A percentile compares a stretch with the other conserved stretches of the same genome.
These are phyloP conservation scores for Blastobotrys americana DNA, from an alignment of 805 yeast species.

Conservation along the genomic window DNA sequence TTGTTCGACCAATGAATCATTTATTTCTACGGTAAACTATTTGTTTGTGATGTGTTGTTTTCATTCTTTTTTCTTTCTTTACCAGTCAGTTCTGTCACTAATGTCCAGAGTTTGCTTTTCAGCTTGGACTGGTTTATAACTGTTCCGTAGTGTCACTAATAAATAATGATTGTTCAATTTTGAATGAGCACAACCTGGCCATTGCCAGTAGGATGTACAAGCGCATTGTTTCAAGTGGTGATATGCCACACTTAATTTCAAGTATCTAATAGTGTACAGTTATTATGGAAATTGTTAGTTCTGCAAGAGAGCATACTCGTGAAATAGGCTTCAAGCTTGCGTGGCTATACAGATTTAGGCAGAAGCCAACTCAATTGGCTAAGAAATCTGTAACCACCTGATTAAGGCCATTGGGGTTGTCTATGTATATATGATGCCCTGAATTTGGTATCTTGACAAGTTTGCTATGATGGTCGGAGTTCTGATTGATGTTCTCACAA, in stretches of 20 bases:
- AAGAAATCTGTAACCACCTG: conserved; percentile 12
- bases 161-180: neutral
- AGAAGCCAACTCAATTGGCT: conserved; percentile 1
- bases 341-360: neutral
- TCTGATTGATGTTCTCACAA: conserved; percentile 20
- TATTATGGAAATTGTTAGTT: neutral
- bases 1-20: neutral
- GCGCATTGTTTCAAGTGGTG: no score
- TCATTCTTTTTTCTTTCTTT: no score
- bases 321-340: neutral
- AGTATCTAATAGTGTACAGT: neutral
- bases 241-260: neutral
- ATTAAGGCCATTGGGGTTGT: conserved; percentile 51
- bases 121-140: no score
- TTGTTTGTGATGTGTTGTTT: no score
- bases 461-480: conserved; percentile 16
- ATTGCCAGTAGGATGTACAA: no score
- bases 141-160: conserved; percentile 2
- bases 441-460: conserved; percentile 39
- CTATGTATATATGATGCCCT: conserved; percentile 74
- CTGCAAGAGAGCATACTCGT: neutral
- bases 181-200: no score
- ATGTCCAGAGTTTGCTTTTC: no score
- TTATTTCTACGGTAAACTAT: no score
- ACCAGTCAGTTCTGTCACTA: no score